These are phyloP conservation scores for Ophiognomonia clavigignenti-juglandacearum DNA, from an alignment of 2,329 filamentous ascomycete species.

Conservation along the genomic window DNA sequence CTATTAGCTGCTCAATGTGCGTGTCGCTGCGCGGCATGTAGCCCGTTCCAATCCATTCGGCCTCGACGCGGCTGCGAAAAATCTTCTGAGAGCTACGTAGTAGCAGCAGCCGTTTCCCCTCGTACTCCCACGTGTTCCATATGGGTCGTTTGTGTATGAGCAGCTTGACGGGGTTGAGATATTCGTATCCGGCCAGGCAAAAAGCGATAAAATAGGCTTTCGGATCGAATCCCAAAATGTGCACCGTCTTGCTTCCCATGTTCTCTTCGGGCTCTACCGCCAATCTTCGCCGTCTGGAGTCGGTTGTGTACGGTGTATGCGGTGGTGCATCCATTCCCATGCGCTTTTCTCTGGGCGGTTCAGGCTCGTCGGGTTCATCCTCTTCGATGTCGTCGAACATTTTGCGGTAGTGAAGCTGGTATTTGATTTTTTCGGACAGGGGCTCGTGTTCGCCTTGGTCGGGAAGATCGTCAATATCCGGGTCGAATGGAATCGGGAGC, in stretches of 20 bases:
- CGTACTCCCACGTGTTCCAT: constrained; percentile 22
- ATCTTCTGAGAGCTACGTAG: constrained; percentile 15
- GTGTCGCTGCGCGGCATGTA: constrained; percentile 3
- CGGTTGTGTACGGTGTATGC: constrained; percentile 9
- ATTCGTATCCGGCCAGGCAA: constrained; percentile 22
- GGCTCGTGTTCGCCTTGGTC: constrained; percentile 6
- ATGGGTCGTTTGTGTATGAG: constrained; percentile 20
- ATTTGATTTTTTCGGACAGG: constrained; percentile 4
- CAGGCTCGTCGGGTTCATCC: background rate
- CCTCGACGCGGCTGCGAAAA: constrained; percentile 17
- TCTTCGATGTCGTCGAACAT: constrained; percentile 12
- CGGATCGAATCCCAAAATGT: constrained; percentile 14
- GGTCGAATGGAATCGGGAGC: constrained; percentile 5
- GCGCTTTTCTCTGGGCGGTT: too few species aligned
- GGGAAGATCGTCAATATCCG: constrained; percentile 8
- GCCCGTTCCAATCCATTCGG: constrained; percentile 19
- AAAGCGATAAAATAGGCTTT: constrained; percentile 24
- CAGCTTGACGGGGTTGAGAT: constrained; percentile 25
- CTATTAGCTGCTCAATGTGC: constrained; percentile 25
- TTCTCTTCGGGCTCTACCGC: background rate
- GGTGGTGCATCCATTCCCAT: constrained; percentile 1
- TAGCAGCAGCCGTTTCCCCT: constrained; percentile 18
- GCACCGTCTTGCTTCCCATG: constrained; percentile 1
- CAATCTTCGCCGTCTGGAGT: background rate
- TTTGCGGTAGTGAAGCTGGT: background rate